Evolutionary conservation across 495 filamentous ascomycete genomes (phyloP).

Genomic region (Hypoxylon lenormandii): DNA sequence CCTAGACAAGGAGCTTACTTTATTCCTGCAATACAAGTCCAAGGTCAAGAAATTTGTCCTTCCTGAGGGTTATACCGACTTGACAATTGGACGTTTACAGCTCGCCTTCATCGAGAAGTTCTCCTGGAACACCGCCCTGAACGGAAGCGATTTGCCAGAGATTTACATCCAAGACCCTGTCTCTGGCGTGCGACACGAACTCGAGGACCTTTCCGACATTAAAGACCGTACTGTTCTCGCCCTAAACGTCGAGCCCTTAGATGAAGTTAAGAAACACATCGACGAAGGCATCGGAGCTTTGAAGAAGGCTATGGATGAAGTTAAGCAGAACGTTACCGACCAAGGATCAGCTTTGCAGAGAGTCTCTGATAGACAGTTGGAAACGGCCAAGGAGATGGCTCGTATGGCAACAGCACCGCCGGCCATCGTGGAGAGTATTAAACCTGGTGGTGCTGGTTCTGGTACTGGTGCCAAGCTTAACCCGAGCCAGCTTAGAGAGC

Average conservation of each 20-base stretch:
- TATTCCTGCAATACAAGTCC: constrained; percentile 97
- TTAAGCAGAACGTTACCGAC: constrained; percentile 80
- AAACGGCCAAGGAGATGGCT: constrained; percentile 90
- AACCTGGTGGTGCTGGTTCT: constrained; percentile 38
- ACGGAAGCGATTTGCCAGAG: constrained; percentile 91
- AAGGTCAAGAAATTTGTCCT: constrained; percentile 97
- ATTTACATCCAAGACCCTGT: constrained; percentile 97
- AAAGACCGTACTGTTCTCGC: constrained; percentile 95
- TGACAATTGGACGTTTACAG: constrained; percentile 88
- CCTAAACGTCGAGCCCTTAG: constrained; percentile 91
- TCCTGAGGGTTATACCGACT: constrained; percentile 79
- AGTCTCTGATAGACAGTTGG: constrained; percentile 91
- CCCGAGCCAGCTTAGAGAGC: constrained; percentile 72
- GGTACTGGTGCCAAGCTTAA: constrained; percentile 54
- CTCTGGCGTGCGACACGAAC: constrained; percentile 91
- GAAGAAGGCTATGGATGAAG: constrained; percentile 79
- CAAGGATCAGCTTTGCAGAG: constrained; percentile 82
- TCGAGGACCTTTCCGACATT: constrained; percentile 94
- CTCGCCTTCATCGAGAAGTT: constrained; percentile 99
- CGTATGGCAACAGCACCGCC: constrained; percentile 78
- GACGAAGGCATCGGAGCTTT: constrained; percentile 90
- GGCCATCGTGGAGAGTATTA: constrained; percentile 56
- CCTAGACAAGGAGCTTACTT: constrained; percentile 85
- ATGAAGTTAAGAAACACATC: constrained; percentile 96
- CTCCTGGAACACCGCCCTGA: constrained; percentile 95